Percentiles rank a stretch among this genome's conserved stretches.
Conservation (phyloP, 768 basidiomycete species). For the Hortiboletus campestris region DNA sequence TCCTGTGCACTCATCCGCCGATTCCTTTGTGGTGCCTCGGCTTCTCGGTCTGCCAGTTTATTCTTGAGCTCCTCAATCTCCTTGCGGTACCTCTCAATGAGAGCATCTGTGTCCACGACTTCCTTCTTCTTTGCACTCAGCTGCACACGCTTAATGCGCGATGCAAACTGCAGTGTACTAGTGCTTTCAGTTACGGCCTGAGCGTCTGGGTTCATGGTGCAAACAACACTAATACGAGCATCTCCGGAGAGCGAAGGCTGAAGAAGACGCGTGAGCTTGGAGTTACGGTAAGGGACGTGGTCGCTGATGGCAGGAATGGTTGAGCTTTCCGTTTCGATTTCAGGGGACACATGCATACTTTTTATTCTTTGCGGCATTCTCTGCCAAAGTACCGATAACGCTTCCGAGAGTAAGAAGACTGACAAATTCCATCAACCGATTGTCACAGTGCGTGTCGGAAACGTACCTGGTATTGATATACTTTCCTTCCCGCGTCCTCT, state of each 20-base stretch:
- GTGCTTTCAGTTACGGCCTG: constrained; percentile 79
- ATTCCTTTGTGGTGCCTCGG: constrained; percentile 50
- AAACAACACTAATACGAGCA: constrained; percentile 93
- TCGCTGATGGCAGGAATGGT: constrained; percentile 43
- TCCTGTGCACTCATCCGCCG: constrained; percentile 47
- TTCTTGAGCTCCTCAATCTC: constrained; percentile 89
- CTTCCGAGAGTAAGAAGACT: constrained; percentile 90
- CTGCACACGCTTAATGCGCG: constrained; percentile 86
- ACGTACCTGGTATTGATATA: constrained; percentile 88
- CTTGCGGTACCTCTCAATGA: constrained; percentile 90
- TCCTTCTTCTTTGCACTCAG: constrained; percentile 91
- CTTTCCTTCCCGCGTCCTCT: constrained; percentile 92
- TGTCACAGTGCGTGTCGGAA: background rate
- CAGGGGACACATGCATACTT: constrained; percentile 37
- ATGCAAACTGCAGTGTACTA: constrained; percentile 89
- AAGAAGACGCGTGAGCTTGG: constrained; percentile 90
- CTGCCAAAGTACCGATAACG: constrained; percentile 89
- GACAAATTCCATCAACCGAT: background rate
- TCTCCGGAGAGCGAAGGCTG: constrained; percentile 95
- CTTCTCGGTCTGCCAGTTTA: constrained; percentile 68
- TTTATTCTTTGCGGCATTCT: constrained; percentile 79
- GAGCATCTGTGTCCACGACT: constrained; percentile 87
- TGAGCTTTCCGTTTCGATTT: background rate
- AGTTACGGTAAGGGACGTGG: constrained; percentile 94
- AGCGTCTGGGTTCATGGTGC: constrained; percentile 88